Evolutionary conservation across 129 eudicot genomes (phyloP).

Genomic region (Logfia minima): DNA sequence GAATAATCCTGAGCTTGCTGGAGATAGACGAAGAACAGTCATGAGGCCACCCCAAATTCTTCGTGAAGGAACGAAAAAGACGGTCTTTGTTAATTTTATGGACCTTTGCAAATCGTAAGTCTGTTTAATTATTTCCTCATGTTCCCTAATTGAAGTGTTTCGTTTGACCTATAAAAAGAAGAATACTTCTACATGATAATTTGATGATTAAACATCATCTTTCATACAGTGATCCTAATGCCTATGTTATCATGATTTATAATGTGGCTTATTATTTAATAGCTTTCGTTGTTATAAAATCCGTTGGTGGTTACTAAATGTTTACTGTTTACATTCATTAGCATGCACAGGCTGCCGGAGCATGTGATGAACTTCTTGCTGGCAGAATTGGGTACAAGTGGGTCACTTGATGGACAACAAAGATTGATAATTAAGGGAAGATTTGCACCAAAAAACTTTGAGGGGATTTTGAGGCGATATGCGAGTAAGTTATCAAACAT

Average conservation of each 20-base stretch:
- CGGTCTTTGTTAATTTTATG: slow-evolving; percentile 66
- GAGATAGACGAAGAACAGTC: slow-evolving; percentile 62
- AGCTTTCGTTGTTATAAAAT: background rate
- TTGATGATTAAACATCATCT: no score
- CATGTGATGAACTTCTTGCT: slow-evolving; percentile 73
- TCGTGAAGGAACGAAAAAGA: slow-evolving; percentile 81
- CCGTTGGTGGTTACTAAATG: background rate
- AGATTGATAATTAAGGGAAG: slow-evolving; percentile 62
- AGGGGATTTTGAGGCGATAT: slow-evolving; percentile 65
- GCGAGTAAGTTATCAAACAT: slow-evolving; percentile 44
- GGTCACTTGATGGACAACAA: slow-evolving; percentile 79
- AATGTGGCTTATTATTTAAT: background rate
- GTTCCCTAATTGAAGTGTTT: background rate
- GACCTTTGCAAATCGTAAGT: slow-evolving; percentile 67
- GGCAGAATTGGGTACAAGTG: slow-evolving; percentile 84
- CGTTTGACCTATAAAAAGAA: background rate
- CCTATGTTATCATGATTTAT: background rate
- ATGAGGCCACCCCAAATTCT: slow-evolving; percentile 81
- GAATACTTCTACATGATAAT: background rate
- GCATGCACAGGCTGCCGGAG: slow-evolving; percentile 72
- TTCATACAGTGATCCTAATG: background rate
- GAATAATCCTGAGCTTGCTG: slow-evolving; percentile 71
- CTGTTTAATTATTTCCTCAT: background rate
- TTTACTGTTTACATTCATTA: slow-evolving; percentile 3
- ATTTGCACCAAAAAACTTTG: slow-evolving; percentile 69